These are phyloP conservation scores for Hylodesmum podocarpum DNA, from an alignment of 306 rosid species.

Conservation along the genomic window DNA sequence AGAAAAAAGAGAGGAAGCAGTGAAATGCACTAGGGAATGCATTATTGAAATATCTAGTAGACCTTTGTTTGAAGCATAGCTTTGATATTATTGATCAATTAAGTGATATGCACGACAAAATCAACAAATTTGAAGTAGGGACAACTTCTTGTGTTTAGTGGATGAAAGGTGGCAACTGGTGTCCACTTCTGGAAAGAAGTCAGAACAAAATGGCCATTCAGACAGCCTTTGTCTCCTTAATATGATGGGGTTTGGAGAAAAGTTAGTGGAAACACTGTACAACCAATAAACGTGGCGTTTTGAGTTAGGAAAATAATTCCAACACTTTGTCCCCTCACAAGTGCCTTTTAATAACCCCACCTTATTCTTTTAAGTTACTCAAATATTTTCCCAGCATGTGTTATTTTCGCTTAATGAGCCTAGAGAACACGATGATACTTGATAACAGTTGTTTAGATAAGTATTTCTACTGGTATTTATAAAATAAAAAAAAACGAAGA, in stretches of 20 bases:
- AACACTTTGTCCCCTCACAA: not conserved
- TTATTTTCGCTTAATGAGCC: not conserved
- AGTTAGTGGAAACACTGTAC: not conserved
- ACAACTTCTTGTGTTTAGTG: constrained; percentile 2
- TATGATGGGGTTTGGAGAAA: constrained; percentile 17
- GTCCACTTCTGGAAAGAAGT: constrained; percentile 33
- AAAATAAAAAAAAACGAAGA: too few relatives aligned
- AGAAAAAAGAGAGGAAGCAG: not conserved
- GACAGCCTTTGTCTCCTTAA: not conserved
- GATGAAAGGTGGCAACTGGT: constrained; percentile 23
- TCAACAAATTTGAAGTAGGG: constrained; percentile 13
- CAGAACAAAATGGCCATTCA: not conserved
- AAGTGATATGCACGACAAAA: constrained; percentile 18
- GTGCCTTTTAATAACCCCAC: not conserved
- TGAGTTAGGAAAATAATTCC: not conserved
- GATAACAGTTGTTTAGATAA: too few relatives aligned
- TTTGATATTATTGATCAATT: constrained; percentile 10
- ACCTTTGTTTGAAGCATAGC: not conserved
- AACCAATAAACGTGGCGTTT: not conserved
- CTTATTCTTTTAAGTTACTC: not conserved
- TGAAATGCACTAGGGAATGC: not conserved
- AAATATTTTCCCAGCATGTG: not conserved
- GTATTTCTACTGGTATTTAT: too few relatives aligned
- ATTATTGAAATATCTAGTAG: constrained; percentile 11
- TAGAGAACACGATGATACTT: not conserved